Evolutionary conservation across 2,329 filamentous ascomycete species (phyloP).

Genomic region (Akanthomyces lecanii): DNA sequence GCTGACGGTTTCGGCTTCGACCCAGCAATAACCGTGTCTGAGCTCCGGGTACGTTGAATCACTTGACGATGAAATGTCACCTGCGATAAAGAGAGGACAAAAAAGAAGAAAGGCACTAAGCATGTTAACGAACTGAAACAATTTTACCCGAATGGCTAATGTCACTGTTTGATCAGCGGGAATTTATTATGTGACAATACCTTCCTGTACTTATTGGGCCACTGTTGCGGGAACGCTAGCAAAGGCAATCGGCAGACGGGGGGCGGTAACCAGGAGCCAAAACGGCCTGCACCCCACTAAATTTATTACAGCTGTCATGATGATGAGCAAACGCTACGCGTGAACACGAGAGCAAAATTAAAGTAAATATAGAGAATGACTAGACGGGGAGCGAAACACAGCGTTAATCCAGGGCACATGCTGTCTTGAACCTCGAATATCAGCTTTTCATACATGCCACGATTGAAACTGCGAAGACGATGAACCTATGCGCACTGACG

Average conservation of each 20-base stretch:
- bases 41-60: background rate
- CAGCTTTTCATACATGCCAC: background rate
- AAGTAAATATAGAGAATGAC: background rate
- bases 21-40: background rate
- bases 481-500: background rate
- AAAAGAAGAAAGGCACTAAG: too few species aligned
- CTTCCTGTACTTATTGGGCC: background rate
- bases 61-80: background rate
- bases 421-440: background rate
- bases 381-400: background rate
- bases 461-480: background rate
- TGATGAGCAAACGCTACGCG: background rate
- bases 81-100: too few species aligned
- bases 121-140: too few species aligned
- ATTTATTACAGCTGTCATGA: background rate
- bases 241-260: background rate
- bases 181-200: background rate
- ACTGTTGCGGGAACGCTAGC: constrained; percentile 2
- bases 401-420: background rate
- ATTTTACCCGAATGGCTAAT: too few species aligned
- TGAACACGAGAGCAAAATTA: background rate
- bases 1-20: background rate
- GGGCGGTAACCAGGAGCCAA: background rate
- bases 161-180: background rate
- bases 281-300: background rate